Evolutionary conservation across 2,329 filamentous ascomycete genomes (phyloP).

Genomic region (Chalara sp.): DNA sequence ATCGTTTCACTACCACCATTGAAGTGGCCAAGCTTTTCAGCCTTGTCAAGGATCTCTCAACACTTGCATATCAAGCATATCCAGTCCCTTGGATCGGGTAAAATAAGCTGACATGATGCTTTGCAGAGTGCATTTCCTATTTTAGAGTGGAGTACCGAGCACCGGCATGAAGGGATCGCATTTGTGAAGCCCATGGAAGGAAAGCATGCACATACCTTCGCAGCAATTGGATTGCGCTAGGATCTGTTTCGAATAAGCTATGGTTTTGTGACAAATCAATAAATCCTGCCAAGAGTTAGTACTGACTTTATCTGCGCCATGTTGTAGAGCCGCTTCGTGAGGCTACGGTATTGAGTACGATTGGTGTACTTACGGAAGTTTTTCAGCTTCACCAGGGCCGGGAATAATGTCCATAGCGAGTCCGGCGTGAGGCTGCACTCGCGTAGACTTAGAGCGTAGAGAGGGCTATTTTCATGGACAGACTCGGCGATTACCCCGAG

Average conservation of each 20-base stretch:
- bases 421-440: conserved; percentile 74
- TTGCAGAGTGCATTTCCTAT: too few species aligned
- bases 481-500: conserved; percentile 46
- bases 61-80: too few species aligned
- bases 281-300: conserved; percentile 39
- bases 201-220: conserved; percentile 50
- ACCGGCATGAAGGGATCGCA: not conserved
- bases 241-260: conserved; percentile 65
- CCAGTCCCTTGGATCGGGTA: too few species aligned
- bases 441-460: conserved; percentile 80
- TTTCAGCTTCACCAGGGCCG: conserved; percentile 60
- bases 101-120: too few species aligned
- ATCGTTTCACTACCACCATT: not conserved
- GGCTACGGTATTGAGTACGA: too few species aligned
- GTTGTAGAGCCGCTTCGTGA: too few species aligned
- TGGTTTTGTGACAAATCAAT: conserved; percentile 90
- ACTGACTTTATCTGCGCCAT: too few species aligned
- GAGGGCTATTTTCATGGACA: conserved; percentile 45
- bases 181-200: not conserved
- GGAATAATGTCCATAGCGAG: conserved; percentile 68
- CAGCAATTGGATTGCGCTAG: conserved; percentile 68
- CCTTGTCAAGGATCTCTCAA: too few species aligned
- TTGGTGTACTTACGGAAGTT: conserved; percentile 52
- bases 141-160: too few species aligned
- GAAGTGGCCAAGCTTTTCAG: too few species aligned